Conservation (phyloP, 768 basidiomycete genomes). For the Leccinum broughii region DNA sequence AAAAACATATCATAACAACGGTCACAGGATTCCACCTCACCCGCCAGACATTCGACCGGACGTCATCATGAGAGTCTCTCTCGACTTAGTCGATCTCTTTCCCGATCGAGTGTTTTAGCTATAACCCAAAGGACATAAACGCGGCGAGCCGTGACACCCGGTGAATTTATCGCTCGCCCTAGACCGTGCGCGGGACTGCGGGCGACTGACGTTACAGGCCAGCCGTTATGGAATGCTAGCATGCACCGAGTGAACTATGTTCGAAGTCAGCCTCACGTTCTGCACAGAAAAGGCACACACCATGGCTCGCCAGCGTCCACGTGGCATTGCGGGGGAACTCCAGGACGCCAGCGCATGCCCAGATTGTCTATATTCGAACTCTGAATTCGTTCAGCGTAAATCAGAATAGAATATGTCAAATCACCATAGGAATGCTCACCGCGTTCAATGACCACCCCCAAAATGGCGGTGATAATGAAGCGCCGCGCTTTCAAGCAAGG, state of each 20-base stretch:
- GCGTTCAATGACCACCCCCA: conserved; percentile 5
- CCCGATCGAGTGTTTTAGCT: conserved; percentile 20
- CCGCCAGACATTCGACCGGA: conserved; percentile 19
- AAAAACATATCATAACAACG: conserved; percentile 37
- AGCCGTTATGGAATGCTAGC: conserved; percentile 12
- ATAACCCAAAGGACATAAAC: conserved; percentile 17
- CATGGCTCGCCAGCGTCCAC: conserved; percentile 12
- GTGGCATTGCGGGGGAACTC: conserved; percentile 20
- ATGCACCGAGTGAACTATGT: conserved; percentile 14
- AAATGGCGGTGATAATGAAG: conserved; percentile 15
- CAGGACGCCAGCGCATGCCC: conserved; percentile 11
- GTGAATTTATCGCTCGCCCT: conserved; percentile 22
- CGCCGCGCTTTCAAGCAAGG: conserved; percentile 22
- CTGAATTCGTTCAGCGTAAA: conserved; percentile 21
- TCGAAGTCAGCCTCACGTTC: conserved; percentile 24
- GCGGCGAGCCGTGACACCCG: conserved; percentile 27
- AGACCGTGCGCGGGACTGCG: conserved; percentile 6
- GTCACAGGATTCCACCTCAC: conserved; percentile 27
- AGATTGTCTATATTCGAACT: conserved; percentile 21
- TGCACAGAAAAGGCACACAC: conserved; percentile 15
- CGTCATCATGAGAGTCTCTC: conserved; percentile 16
- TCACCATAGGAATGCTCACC: conserved; percentile 30
- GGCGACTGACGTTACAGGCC: conserved; percentile 5
- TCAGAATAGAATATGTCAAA: conserved; percentile 30
- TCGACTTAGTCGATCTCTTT: conserved; percentile 18